Evolutionary conservation across 768 basidiomycete genomes (phyloP).

Genomic region (Dendrothele bispora): DNA sequence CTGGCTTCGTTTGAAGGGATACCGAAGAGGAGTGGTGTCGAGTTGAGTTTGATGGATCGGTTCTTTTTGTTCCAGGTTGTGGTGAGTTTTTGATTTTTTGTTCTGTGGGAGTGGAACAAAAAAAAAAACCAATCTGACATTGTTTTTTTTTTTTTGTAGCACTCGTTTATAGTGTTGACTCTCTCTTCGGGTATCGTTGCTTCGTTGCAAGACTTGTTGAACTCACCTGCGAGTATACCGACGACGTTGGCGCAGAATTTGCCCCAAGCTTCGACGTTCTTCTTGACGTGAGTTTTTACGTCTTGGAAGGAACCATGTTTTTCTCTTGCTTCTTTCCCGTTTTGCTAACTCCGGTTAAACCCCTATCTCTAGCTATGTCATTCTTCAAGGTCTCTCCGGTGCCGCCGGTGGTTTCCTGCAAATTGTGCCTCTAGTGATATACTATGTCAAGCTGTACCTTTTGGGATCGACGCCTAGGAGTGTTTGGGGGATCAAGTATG

Average conservation of each 20-base stretch:
- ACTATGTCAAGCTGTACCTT: conserved; percentile 88
- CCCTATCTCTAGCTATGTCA: conserved; percentile 53
- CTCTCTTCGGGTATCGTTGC: conserved; percentile 81
- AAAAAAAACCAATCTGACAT: no score
- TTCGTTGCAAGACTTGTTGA: conserved; percentile 59
- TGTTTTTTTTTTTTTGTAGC: conserved; percentile 47
- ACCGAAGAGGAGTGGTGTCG: conserved; percentile 78
- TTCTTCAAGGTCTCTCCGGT: conserved; percentile 79
- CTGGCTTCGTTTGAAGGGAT: conserved; percentile 88
- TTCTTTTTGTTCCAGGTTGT: conserved; percentile 92
- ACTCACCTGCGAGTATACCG: conserved; percentile 72
- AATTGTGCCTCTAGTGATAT: conserved; percentile 71
- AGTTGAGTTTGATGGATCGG: conserved; percentile 88
- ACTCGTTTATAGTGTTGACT: conserved; percentile 92
- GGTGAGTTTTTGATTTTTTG: conserved; percentile 46
- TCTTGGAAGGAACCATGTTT: not conserved
- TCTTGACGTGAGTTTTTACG: conserved; percentile 63
- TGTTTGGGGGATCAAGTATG: conserved; percentile 82
- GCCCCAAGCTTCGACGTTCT: conserved; percentile 85
- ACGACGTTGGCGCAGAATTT: conserved; percentile 73
- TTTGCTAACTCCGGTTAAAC: not conserved
- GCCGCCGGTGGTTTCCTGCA: conserved; percentile 81
- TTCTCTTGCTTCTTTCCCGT: conserved; percentile 1
- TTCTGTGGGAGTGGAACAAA: not conserved
- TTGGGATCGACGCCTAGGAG: conserved; percentile 88